Conservation (phyloP, 2,329 filamentous ascomycete species). For the Chrysoporthe austroafricana region DNA sequence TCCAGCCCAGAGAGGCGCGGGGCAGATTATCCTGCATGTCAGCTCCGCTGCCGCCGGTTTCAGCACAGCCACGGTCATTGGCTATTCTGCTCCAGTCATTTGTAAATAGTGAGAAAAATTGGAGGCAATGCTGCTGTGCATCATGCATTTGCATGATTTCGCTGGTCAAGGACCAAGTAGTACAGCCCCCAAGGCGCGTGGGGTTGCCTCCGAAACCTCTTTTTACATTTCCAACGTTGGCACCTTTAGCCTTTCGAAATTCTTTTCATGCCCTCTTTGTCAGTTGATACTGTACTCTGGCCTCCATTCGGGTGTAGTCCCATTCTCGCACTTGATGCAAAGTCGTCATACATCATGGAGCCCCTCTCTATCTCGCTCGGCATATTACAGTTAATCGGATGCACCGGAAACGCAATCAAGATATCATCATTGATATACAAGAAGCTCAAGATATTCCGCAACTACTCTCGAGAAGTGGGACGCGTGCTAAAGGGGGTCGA, state of each 20-base stretch:
- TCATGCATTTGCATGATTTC: neutral
- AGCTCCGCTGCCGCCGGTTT: neutral
- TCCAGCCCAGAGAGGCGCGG: too few relatives aligned
- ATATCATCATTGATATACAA: neutral
- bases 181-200: too few relatives aligned
- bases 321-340: too few relatives aligned
- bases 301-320: neutral
- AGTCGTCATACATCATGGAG: constrained; percentile 13
- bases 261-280: neutral
- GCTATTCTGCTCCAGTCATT: too few relatives aligned
- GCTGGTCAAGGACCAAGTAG: too few relatives aligned
- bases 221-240: neutral
- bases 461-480: constrained; percentile 9
- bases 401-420: constrained; percentile 4
- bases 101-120: too few relatives aligned
- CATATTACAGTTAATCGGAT: constrained; percentile 10
- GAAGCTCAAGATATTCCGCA: constrained; percentile 16
- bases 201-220: neutral
- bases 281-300: neutral
- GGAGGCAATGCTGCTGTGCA: too few relatives aligned
- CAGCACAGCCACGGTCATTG: constrained; percentile 2
- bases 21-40: neutral
- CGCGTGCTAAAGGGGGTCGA: neutral
- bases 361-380: constrained; percentile 12
- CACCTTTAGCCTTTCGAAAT: neutral